Conservation (phyloP, 1,284 basidiomycete genomes). For the Ceratobasidium sp. region DNA sequence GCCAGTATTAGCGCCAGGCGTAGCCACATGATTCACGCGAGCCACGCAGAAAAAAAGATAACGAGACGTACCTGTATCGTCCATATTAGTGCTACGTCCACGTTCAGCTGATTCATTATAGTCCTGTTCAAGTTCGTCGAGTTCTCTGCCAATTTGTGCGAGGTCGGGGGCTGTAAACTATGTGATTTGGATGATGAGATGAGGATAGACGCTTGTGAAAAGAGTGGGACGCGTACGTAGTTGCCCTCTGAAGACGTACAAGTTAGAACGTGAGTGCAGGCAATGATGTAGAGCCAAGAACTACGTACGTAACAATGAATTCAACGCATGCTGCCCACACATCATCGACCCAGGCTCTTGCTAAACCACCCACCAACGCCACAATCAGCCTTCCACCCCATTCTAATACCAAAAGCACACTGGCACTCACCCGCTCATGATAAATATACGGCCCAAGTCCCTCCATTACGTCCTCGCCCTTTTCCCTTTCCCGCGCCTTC, state of each 20-base stretch:
- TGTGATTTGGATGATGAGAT: conserved; percentile 9
- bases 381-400: background rate
- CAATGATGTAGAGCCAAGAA: conserved; percentile 38
- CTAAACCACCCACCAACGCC: conserved; percentile 47
- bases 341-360: conserved; percentile 82
- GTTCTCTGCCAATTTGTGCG: conserved; percentile 76
- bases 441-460: conserved; percentile 36
- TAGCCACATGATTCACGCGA: conserved; percentile 43
- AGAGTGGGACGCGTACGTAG: conserved; percentile 63
- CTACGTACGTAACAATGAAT: conserved; percentile 75
- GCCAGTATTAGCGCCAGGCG: conserved; percentile 41
- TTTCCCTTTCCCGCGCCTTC: conserved; percentile 36
- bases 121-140: conserved; percentile 63
- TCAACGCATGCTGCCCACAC: conserved; percentile 87
- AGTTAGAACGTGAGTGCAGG: background rate
- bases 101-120: conserved; percentile 57
- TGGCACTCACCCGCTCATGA: conserved; percentile 36
- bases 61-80: conserved; percentile 74
- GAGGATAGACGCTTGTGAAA: conserved; percentile 22
- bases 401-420: background rate
- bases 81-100: conserved; percentile 80
- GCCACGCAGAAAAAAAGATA: conserved; percentile 43
- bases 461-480: conserved; percentile 39
- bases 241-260: conserved; percentile 64
- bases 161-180: conserved; percentile 89